A percentile compares a stretch with the other conserved stretches of the same genome.
phyloP scores from a whole-genome alignment of 345 rosid genomes.

The Heritiera littoralis region DNA sequence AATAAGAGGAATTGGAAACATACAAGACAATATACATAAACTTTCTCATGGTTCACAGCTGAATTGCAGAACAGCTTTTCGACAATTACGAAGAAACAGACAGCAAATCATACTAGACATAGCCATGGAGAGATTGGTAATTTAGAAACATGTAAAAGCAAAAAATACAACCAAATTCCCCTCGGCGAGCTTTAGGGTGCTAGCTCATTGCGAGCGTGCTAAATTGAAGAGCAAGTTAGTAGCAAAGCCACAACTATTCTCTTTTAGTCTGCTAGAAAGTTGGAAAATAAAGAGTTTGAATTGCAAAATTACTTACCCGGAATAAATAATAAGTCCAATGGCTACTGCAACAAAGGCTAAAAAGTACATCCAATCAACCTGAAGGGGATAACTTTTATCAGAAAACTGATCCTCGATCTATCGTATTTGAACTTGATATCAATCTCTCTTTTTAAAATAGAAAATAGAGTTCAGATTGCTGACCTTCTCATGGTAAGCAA shows the following conservation, averaged over 20 bases:
- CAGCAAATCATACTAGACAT: neutral
- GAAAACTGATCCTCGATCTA: neutral
- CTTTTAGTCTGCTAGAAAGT: neutral
- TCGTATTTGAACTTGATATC: neutral
- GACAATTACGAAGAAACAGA: neutral
- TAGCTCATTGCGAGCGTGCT: neutral
- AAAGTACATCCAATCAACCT: constrained; percentile 93
- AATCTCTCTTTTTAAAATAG: neutral
- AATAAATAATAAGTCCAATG: constrained; percentile 70
- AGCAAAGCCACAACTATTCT: neutral
- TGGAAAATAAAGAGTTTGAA: neutral
- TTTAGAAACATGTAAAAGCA: neutral
- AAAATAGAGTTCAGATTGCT: neutral
- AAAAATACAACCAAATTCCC: neutral
- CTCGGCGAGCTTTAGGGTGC: neutral
- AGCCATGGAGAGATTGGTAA: neutral
- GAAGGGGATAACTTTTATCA: constrained; percentile 13
- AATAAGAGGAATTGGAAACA: neutral
- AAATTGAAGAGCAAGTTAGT: neutral
- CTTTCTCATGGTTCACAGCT: neutral
- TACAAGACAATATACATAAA: neutral
- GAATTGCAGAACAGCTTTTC: neutral
- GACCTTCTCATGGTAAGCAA: constrained; percentile 88
- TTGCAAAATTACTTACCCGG: constrained; percentile 45
- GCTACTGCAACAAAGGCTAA: constrained; percentile 76